Conservation (phyloP, 2,329 filamentous ascomycete species). For the Colletotrichum limetticola region DNA sequence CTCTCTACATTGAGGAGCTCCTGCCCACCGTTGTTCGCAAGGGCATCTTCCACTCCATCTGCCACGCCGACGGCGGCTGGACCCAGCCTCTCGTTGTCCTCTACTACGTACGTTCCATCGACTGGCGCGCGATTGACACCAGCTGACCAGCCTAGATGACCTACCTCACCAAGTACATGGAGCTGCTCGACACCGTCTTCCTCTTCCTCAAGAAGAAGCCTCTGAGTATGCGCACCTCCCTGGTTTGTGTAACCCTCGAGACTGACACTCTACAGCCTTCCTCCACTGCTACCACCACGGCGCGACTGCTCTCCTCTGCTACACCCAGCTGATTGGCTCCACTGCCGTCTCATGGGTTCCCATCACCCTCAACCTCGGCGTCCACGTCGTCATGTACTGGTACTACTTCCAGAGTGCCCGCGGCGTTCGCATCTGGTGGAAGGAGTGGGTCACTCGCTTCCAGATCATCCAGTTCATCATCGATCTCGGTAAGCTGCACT, state of each 20-base stretch:
- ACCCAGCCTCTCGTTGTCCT: slow-evolving; percentile 91
- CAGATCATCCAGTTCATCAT: slow-evolving; percentile 98
- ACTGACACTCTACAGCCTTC: slow-evolving; percentile 72
- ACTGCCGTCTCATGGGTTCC: slow-evolving; percentile 96
- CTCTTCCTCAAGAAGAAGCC: slow-evolving; percentile 99
- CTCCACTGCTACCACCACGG: slow-evolving; percentile 99
- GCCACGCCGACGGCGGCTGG: slow-evolving; percentile 85
- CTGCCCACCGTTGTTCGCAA: slow-evolving; percentile 82
- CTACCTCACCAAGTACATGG: slow-evolving; percentile 98
- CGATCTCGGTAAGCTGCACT: slow-evolving; percentile 79
- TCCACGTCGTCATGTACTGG: slow-evolving; percentile 99
- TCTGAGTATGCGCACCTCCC: slow-evolving; percentile 68
- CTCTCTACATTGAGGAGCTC: slow-evolving; percentile 90
- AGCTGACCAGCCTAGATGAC: slow-evolving; percentile 73
- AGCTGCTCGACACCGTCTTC: slow-evolving; percentile 95
- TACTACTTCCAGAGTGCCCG: slow-evolving; percentile 99
- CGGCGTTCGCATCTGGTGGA: slow-evolving; percentile 98
- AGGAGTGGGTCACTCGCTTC: slow-evolving; percentile 98
- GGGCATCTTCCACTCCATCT: slow-evolving; percentile 92
- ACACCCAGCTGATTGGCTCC: slow-evolving; percentile 93
- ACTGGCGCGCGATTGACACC: slow-evolving; percentile 2
- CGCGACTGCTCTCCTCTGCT: slow-evolving; percentile 96
- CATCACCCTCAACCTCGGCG: slow-evolving; percentile 90
- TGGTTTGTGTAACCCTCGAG: slow-evolving; percentile 10
- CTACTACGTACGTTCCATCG: slow-evolving; percentile 83